Evolutionary conservation across 2,329 filamentous ascomycete species (phyloP), one percentile per base, ranked within the genome.

Genomic region (Nothophaeocryptopus gaeumannii): DNA sequence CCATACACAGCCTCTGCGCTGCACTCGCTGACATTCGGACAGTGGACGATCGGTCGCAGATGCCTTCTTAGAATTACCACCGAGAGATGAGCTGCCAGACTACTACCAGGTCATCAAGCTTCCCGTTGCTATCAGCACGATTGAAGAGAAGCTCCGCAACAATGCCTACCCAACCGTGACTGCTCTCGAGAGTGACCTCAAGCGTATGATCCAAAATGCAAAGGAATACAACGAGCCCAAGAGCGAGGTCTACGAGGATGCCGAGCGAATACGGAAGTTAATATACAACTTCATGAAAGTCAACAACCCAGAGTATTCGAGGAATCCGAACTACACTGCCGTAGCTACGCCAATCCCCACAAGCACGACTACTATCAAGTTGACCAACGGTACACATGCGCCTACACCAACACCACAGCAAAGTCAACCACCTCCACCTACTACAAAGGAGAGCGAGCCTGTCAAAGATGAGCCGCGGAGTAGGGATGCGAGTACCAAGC

Each of bases 261-360:
- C 90, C 8, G 90, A 96, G 70, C 83, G 89, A 41, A 81, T 96
- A 39, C 81, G 90, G 39, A 96, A 95, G 71, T 85, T 89, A 2
- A 78, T 92, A 35, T 91, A 87, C 67, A 92, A 91, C 63, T 89
- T 84, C 68, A 95, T 95, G 89, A 85, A 84, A 48, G 87, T 87
- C 67, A 80, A 85, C 60, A 95, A 96, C 62, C 89, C 90, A 11
- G 88, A 88, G 12, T 95, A 95, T 68, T 81, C 82, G 55, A 71
- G 79, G 58, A 72, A 81, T 56, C 75, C 77, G 12, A 76, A 79
- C 39, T 93, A 95, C 63, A 78, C 81, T 53, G 85, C 87, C 5
- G 77, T 86, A 39, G 80, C 89, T 5, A 89, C 88, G 1, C 87
- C 89, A 0, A 75, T 91, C 12, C 85, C 85, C 1, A 9, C 12